Evolutionary conservation across 352 stramenopile species (phyloP), one percentile per base, ranked within the genome.

Genomic region (Globisporangium acanthophoron): DNA sequence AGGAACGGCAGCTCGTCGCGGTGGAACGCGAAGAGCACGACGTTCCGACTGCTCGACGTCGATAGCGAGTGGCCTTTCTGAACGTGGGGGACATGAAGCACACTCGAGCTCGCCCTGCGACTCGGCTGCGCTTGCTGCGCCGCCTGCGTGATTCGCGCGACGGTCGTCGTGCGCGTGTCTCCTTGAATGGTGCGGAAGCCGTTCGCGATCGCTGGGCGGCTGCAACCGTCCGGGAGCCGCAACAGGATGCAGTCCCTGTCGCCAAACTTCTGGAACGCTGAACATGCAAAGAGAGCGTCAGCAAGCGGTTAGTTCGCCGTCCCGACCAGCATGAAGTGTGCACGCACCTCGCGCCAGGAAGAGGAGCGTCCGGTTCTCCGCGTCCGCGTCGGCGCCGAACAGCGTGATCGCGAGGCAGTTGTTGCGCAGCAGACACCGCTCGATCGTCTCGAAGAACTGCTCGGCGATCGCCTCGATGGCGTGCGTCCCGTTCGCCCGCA

Each of bases 1-100:
- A 87, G 61, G 58, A 86, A 91, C 24, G 77, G 73, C 58, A 91
- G 56, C 51, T 88, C 77, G 47, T 85, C 71, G 21, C 80, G 80
- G 48, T 89, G 76, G 51, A 88, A 84, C 33, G 69, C 76, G 62
- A 81, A 89, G 29, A 90, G 29, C 5, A 78, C 60, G 8, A 65
- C 67, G 11, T 63, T 66, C 47, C 69, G 66, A 18, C 11, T 33
- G 21, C 62, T 58, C n/a, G 67, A 59, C n/a, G 39, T 8, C 15
- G 67, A 64, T 40, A 50, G 41, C 21, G 58, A 63, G 27, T 46
- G 40, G 6, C 48, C 48, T 62, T 51, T 58, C 8, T 44, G 44
- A 9, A 29, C 31, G 20, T 56, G 31, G 0, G 3, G 21, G n/a
- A 46, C 18, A 48, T 52, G 40, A 1, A 24, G 44, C 8, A n/a